Evolutionary conservation across 306 rosid genomes (phyloP).

Genomic region (Cucumis hystrix): DNA sequence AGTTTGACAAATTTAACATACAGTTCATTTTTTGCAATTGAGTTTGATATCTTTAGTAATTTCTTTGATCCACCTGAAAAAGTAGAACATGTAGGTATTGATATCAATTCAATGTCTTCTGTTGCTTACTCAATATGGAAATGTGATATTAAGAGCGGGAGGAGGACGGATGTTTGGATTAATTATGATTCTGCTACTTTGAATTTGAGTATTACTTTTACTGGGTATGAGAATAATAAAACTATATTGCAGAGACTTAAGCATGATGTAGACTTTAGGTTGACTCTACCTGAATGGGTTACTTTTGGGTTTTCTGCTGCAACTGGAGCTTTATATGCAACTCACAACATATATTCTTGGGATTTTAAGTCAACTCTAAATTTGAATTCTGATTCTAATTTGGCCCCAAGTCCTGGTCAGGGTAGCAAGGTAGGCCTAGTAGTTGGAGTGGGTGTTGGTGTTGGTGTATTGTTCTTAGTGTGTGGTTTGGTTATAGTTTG

Average conservation of each 20-base stretch:
- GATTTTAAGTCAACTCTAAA: not conserved
- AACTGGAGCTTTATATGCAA: not conserved
- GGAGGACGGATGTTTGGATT: constrained; percentile 17
- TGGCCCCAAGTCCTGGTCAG: not conserved
- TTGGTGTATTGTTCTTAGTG: not conserved
- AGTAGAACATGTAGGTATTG: constrained; percentile 28
- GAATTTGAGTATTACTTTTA: constrained; percentile 20
- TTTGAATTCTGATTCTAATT: not conserved
- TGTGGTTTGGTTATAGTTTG: not conserved
- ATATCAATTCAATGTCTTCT: constrained; percentile 21
- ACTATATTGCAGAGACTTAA: not conserved
- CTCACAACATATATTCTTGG: constrained; percentile 6
- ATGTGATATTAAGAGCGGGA: constrained; percentile 10
- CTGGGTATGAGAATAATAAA: not conserved
- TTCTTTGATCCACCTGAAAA: not conserved
- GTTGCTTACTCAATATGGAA: constrained; percentile 16
- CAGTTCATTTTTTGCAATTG: constrained; percentile 31
- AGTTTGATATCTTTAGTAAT: constrained; percentile 26
- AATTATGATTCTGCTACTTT: constrained; percentile 17
- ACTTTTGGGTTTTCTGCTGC: constrained; percentile 21
- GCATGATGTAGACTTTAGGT: constrained; percentile 10
- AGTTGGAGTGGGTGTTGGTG: constrained; percentile 1
- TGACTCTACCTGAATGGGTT: constrained; percentile 13
- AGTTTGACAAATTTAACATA: not conserved
- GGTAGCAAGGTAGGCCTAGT: not conserved